Evolutionary conservation across 2,329 filamentous ascomycete genomes (phyloP), one percentile per base, ranked within the genome.

Genomic region (Neofusicoccum laricinum): DNA sequence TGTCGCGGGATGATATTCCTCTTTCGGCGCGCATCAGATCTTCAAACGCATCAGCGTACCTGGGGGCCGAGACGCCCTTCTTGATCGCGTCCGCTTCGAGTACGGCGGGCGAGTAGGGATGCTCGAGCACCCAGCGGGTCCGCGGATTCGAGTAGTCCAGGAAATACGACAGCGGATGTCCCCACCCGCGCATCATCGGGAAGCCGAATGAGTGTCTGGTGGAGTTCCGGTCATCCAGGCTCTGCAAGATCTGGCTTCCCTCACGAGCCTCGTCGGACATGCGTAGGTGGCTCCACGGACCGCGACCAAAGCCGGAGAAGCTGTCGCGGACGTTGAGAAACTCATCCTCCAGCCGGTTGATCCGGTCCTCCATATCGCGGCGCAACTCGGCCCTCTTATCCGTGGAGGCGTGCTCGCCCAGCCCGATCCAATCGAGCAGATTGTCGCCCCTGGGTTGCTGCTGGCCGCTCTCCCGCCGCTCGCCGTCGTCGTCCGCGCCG

Each of bases 81-180:
- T 72, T 66, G 71, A 75, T 32, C 69, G 78, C 71, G 65, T 84
- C 75, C n/a, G 77, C 73, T 68, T 86, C 84, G 1, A 87, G 73
- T 17, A 79, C 73, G n/a, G 83, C 70, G 0, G 85, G 85, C 1
- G 85, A 87, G 71, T 88, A 87, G 12, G 55, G 48, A 17, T 61
- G 51, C 63, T 40, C 17, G 8, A 53, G 59, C 12, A 67, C 25
- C 62, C 62, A 64, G 30, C 61, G 61, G 12, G 50, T 55, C 10
- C 61, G 49, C 6, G 38, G 50, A 25, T 63, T 59, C 10, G 55
- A 59, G 30, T 59, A 59, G 30, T 59, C 55, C 41, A 59, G 21
- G 41, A 59, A 46, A 46, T 59, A 59, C 6, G 55, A 59, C 25
- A 46, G 41, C 2, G 55, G 55, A 21, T 59, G 41, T 21, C 53